Base-by-base conservation (phyloP, 2,329 filamentous ascomycete species). In the Botrytis pseudocinerea region DNA sequence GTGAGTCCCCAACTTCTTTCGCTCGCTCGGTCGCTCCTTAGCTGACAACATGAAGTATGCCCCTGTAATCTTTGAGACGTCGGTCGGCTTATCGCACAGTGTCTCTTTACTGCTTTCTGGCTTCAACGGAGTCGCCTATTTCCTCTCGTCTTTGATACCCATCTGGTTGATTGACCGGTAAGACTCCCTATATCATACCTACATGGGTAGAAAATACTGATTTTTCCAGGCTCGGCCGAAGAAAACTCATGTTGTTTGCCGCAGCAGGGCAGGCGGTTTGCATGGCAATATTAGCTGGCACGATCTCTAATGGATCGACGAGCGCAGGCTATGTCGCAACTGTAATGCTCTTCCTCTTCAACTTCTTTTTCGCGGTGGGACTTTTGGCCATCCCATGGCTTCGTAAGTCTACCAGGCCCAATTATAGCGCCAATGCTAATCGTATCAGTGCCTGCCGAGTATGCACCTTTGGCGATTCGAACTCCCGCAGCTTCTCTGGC, bases 211-310 rank as follows among this genome's bases (percentile, higher is more conserved):
- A 6, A 10, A 18, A 61, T 32, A 61, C 59, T 20, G n/a, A 35
- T 9, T 61, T 18, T 38, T 61, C 8, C 14, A 86, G 87, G 1
- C 87, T 91, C 4, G 91, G 90, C 20, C 89, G 92, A 44, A 86
- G 92, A 25, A 87, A 88, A 78, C 86, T 94, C 74, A 93, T 94
- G 90, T 82, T 94, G n/a, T 88, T 92, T 75, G 91, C 91, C 68
- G 88, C 88, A 0, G 82, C 86, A 40, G 89, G 89, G 0, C 89
- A 90, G 84, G 88, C 88, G 32, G 79, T 85, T 2, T 90, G 88
- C 63, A 93, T 93, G 91, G 86, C 88, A 2, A 85, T 93, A 46
- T 83, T 89, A 12, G 80, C 81, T 3, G 80, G 78, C 62, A 48
- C 63, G 32, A 28, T 44, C 18, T 28, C 38, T 25, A 66, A 66